Conservation (phyloP, 148 eudicot species). For the Persicaria maculosa region DNA sequence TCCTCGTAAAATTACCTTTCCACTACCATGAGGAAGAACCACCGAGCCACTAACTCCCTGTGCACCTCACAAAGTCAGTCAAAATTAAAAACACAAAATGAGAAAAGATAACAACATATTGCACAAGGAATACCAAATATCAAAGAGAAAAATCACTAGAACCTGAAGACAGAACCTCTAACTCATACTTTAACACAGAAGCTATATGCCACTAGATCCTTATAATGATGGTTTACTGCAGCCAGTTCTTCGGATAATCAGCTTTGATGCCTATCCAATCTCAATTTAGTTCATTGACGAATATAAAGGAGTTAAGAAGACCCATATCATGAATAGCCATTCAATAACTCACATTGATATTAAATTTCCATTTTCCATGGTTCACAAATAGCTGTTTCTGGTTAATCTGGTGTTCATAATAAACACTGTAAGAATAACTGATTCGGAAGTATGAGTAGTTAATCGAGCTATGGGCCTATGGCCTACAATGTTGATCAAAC, state of each 20-base stretch:
- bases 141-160: background rate
- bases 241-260: background rate
- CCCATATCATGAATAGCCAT: background rate
- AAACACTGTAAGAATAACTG: background rate
- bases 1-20: constrained; percentile 52
- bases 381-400: background rate
- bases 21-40: constrained; percentile 82
- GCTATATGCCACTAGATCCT: background rate
- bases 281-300: background rate
- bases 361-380: background rate
- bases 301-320: background rate
- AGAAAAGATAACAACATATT: background rate
- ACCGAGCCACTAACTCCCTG: constrained; percentile 82
- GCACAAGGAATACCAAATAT: constrained; percentile 1
- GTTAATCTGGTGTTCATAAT: background rate
- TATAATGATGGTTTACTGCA: background rate
- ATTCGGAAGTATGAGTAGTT: background rate
- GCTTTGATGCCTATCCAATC: background rate
- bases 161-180: background rate
- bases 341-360: background rate
- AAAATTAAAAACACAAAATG: background rate
- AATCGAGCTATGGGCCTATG: background rate
- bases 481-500: background rate
- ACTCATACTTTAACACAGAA: background rate
- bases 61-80: background rate